Conservation (phyloP, 345 rosid genomes). For the Boechera retrofracta region DNA sequence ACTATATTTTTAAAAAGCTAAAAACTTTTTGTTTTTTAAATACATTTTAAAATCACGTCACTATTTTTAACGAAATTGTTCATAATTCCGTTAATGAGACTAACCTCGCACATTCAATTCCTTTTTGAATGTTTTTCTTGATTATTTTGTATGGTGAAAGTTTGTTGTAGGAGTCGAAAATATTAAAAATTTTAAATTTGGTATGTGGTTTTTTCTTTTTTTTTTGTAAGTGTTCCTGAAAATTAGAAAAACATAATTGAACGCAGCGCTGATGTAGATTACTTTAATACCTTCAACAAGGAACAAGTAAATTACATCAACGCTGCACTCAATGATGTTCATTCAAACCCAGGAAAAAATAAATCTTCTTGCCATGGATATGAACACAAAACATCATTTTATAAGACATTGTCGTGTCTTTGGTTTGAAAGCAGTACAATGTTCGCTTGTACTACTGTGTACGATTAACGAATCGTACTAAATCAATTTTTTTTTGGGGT, state of each 20-base stretch:
- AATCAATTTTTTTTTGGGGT: neutral
- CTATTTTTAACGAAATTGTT: constrained; percentile 10
- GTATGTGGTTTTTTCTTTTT: neutral
- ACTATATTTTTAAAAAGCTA: neutral
- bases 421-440: constrained; percentile 38
- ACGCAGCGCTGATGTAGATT: constrained; percentile 35
- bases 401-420: constrained; percentile 26
- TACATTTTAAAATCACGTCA: neutral
- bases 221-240: constrained; percentile 22
- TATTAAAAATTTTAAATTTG: neutral
- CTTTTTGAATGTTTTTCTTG: neutral
- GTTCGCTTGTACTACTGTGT: constrained; percentile 23
- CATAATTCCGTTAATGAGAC: constrained; percentile 7
- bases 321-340: constrained; percentile 80
- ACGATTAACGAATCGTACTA: constrained; percentile 13
- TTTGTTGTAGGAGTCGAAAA: constrained; percentile 18
- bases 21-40: neutral
- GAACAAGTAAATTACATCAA: constrained; percentile 48
- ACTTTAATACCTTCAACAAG: neutral
- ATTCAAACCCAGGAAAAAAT: constrained; percentile 32
- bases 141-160: constrained; percentile 38
- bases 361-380: no score
- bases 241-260: constrained; percentile 41
- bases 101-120: constrained; percentile 17
- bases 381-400: neutral